These are phyloP conservation scores for Nidularia sp. DNA, from an alignment of 768 basidiomycete genomes.

Conservation along the genomic window DNA sequence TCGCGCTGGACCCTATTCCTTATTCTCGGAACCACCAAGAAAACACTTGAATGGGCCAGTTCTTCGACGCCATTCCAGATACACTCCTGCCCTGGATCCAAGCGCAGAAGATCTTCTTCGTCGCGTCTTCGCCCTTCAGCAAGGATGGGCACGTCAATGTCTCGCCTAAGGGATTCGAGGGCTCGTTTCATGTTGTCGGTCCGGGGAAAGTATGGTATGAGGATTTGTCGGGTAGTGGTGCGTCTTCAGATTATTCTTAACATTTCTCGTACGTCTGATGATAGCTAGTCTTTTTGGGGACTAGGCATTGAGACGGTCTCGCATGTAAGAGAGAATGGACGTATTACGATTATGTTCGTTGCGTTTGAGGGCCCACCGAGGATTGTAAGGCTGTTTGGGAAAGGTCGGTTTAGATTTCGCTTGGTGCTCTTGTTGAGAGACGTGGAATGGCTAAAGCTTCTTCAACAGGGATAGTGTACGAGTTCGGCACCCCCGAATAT, in stretches of 20 bases:
- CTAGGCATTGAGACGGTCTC: conserved; percentile 55
- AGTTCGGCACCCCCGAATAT: conserved; percentile 56
- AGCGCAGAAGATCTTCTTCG: conserved; percentile 60
- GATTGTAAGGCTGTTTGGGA: conserved; percentile 58
- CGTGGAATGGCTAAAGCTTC: not conserved
- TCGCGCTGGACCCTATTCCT: not conserved
- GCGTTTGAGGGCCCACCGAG: conserved; percentile 59
- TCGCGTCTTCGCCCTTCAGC: conserved; percentile 57
- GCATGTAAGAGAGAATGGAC: conserved; percentile 59
- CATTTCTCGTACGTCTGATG: not conserved
- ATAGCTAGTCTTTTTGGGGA: not conserved
- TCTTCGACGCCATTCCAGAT: conserved; percentile 48
- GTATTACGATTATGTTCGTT: conserved; percentile 59
- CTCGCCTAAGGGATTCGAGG: conserved; percentile 53
- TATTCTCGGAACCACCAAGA: not conserved
- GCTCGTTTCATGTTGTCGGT: conserved; percentile 47
- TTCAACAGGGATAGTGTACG: conserved; percentile 43
- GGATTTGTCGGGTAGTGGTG: conserved; percentile 62
- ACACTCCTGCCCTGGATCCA: conserved; percentile 47
- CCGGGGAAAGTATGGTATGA: conserved; percentile 60
- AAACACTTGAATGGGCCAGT: conserved; percentile 39
- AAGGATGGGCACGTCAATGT: conserved; percentile 58
- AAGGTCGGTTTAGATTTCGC: conserved; percentile 25
- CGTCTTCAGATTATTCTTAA: conserved; percentile 9
- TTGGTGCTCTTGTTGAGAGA: not conserved